These are phyloP conservation scores for Henckelia pumila DNA, from an alignment of 257 asterid genomes.

Conservation along the genomic window DNA sequence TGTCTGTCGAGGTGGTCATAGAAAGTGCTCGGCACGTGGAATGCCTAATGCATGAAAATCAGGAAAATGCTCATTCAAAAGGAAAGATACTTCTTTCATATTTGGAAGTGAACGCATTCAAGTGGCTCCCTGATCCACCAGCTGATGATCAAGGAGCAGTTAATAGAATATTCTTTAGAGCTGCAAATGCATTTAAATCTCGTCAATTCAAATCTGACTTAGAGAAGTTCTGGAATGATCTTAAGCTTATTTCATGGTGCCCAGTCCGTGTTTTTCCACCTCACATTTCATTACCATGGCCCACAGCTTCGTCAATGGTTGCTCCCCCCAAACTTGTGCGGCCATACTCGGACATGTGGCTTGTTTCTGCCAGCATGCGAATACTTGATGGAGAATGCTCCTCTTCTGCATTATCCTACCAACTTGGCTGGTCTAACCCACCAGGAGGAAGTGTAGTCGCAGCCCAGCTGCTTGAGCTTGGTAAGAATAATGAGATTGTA, in stretches of 20 bases:
- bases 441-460: slow-evolving; percentile 95
- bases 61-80: slow-evolving; percentile 60
- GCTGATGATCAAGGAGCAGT: slow-evolving; percentile 54
- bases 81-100: slow-evolving; percentile 88
- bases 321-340: slow-evolving; percentile 97
- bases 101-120: slow-evolving; percentile 82
- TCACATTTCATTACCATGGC: slow-evolving; percentile 79
- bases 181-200: slow-evolving; percentile 65
- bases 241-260: slow-evolving; percentile 89
- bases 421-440: slow-evolving; percentile 88
- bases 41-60: slow-evolving; percentile 54
- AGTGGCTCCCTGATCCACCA: slow-evolving; percentile 64
- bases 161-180: slow-evolving; percentile 66
- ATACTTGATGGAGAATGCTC: slow-evolving; percentile 94
- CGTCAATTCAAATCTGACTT: slow-evolving; percentile 64
- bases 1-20: slow-evolving; percentile 72
- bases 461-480: slow-evolving; percentile 98
- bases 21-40: slow-evolving; percentile 85
- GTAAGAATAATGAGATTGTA: slow-evolving; percentile 82
- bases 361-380: slow-evolving; percentile 97
- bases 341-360: slow-evolving; percentile 76
- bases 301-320: slow-evolving; percentile 72
- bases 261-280: slow-evolving; percentile 85
- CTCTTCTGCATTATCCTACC: slow-evolving; percentile 73
- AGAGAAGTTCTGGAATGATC: slow-evolving; percentile 91